Conservation (phyloP, 2,329 filamentous ascomycete genomes). For the Pezicula rhizophila region DNA sequence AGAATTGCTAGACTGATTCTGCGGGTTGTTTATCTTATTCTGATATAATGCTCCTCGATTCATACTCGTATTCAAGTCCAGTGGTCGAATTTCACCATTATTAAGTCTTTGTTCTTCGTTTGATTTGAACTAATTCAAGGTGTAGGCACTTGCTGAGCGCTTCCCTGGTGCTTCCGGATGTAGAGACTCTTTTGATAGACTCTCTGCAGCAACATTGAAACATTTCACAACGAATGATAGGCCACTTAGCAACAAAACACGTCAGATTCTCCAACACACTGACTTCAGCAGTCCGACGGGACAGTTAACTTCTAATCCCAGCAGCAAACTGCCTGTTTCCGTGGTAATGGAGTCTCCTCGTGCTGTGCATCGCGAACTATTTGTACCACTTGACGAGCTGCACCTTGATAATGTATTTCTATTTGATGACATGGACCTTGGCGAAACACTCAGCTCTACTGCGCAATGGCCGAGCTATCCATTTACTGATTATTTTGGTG, state of each 20-base stretch:
- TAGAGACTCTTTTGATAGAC: slow-evolving; percentile 22
- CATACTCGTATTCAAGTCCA: too few species aligned
- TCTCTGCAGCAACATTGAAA: slow-evolving; percentile 25
- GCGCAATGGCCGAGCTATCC: slow-evolving; percentile 9
- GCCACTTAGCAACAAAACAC: neutral
- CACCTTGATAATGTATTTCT: slow-evolving; percentile 5
- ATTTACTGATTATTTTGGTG: too few species aligned
- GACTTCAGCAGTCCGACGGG: neutral
- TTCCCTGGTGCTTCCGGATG: slow-evolving; percentile 27
- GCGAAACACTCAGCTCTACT: slow-evolving; percentile 9
- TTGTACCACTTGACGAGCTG: neutral
- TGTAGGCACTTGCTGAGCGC: slow-evolving; percentile 21
- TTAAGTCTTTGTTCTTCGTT: too few species aligned
- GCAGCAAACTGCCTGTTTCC: neutral
- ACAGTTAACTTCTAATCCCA: neutral
- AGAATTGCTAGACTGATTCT: too few species aligned
- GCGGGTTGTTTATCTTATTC: too few species aligned
- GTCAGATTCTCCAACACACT: neutral
- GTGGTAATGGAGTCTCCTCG: neutral
- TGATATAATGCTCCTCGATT: too few species aligned
- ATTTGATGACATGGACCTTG: slow-evolving; percentile 8
- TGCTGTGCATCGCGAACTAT: neutral
- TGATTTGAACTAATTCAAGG: neutral
- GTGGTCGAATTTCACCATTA: too few species aligned
- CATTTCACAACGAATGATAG: slow-evolving; percentile 14